Evolutionary conservation across 140 eudicot genomes (phyloP), one percentile per base, ranked within the genome.

Genomic region (Eryngium alpinum): DNA sequence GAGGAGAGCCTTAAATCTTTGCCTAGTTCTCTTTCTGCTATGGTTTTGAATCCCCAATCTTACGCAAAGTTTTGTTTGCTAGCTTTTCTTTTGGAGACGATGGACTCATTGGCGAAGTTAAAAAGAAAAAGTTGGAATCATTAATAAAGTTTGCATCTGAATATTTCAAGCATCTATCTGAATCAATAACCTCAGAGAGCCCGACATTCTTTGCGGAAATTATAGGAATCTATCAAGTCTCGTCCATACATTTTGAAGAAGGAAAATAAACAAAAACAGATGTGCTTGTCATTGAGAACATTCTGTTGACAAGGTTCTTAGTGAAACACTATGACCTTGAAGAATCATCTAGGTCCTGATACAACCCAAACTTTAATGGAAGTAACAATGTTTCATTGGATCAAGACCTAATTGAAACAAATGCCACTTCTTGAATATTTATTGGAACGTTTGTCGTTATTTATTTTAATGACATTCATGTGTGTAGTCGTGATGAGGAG

Each of bases 151-250:
- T 96, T 85, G 99, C 97, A 70, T 97, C 98, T 10, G 92, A 84
- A 3, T 96, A 96, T 82, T 96, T 96, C 66, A 93, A 93, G 82
- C 93, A 96, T 85, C n/a, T n/a, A n/a, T n/a, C n/a, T n/a, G n/a
- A n/a, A n/a, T n/a, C n/a, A n/a, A n/a, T n/a, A n/a, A n/a, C n/a
- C n/a, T n/a, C n/a, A n/a, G n/a, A n/a, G n/a, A n/a, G n/a, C n/a
- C n/a, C n/a, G n/a, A n/a, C n/a, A 18, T 96, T 98, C 83, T 89
- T 96, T 77, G 99, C 99, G 70, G 93, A 96, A 85, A 88, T 93
- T 74, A 81, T 96, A 66, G 99, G 99, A 59, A 96, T 96, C 60
- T 96, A 96, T 91, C 99, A 96, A 98, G 98, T 95, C 77, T 83
- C 91, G 25, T 86, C 93, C 34, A 96, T 90, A 86, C 90, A 91